Base-by-base conservation (phyloP, 208 protist species). In the Leishmania lainsoni region DNA sequence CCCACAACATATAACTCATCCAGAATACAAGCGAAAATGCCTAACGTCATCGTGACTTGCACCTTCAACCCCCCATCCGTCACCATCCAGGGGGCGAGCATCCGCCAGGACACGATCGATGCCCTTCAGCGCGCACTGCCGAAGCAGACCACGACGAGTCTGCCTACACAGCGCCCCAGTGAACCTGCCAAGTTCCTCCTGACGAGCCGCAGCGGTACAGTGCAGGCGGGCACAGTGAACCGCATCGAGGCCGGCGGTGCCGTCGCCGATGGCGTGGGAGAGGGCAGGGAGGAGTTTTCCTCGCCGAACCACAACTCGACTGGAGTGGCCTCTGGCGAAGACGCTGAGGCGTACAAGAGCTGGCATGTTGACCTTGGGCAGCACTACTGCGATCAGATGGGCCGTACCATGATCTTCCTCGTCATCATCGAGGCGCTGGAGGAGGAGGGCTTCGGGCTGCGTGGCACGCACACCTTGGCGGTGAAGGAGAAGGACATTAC, bases 351-450 rank as follows among this genome's bases (percentile, higher is more conserved):
- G 74, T 96, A 93, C 81, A 86, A 79, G 52, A 93, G 75, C 78
- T 95, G 90, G 89, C 79, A 79, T 48, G 88, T 96, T 59, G 84
- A 91, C 65, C 86, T 97, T 8, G 86, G 79, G n/a, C 88, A 91
- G 88, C 93, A 97, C 81, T 97, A 97, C 85, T 95, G 93, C 79
- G 83, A 91, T 56, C 91, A 97, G 88, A 87, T 86, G 59, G 90
- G 90, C 9, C 86, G 90, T 35, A 89, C 91, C 9, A 87, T 92
- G 77, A 82, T 95, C 51, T 94, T 94, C 70, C 68, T 94, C 9
- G 84, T 86, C 12, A 85, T 95, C 20, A 94, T 95, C 73, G 87
- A 90, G 68, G 80, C 91, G 0, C 80, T 97, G 35, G 90, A 94
- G 81, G 90, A 89, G 77, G 93, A 97, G 77, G 93, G 91, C 61